Base-by-base conservation (phyloP, 192 early-diverging fungal genomes). In the Dissophora ornata region DNA sequence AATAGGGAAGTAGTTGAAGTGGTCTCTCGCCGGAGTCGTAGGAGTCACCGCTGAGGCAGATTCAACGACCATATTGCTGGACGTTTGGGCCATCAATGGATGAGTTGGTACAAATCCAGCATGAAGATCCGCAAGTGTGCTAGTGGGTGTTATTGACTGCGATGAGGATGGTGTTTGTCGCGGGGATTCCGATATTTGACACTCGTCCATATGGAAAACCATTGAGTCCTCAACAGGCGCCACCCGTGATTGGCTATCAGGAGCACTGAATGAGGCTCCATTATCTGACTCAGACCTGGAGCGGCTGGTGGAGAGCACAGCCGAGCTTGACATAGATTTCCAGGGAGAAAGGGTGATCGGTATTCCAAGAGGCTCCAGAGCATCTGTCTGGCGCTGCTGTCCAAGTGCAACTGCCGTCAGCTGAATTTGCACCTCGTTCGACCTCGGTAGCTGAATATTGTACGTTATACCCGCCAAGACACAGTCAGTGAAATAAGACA, bases 381-480 rank as follows among this genome's bases (percentile, higher is more conserved):
- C 33, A 46, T 71, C 68, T 16, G 62, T 28, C 18, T 56, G 57
- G n/a, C 66, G 34, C 28, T 80, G 67, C 19, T 82, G 68, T 21
- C 88, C 88, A 48, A 90, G 59, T 2, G 84, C 89, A 7, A 89
- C 81, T 11, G 85, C 92, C 9, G 85, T 86, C 28, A 91, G 36
- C 16, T 81, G 71, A 5, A 94, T 86, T 67, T 92, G 90, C 12
- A 92, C 82, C 32, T 86, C 85, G 46, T 83, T 83, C 19, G 83
- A 79, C 60, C 89, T 84, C 21, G 84, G 79, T 1, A 92, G 26
- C 50, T 84, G 78, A 16, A 93, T 85, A 45, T 90, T 83, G 64
- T 91, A 88, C 11, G 84, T 73, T 24, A 93, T 58, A n/a, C 87
- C 88, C 15, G 80, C 85, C 33, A 94, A 69, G 12, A 89, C 80